phyloP scores from a whole-genome alignment of 2,329 filamentous ascomycete species.

The Ophiosphaerella narmari region DNA sequence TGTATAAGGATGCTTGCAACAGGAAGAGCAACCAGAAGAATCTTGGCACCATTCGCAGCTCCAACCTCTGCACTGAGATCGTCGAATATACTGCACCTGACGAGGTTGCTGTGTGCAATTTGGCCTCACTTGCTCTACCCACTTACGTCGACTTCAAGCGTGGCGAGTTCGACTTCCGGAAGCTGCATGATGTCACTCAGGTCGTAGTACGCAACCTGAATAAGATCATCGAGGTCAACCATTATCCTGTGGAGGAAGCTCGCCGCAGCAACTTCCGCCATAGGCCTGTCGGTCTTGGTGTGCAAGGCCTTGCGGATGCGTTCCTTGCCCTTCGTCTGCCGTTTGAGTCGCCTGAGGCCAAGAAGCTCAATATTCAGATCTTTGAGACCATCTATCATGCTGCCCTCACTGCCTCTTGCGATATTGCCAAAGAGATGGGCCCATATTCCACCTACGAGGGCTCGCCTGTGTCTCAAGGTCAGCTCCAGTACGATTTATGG shows the following conservation, averaged over 20 bases:
- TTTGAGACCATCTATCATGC: slow-evolving; percentile 99
- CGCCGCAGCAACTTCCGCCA: slow-evolving; percentile 97
- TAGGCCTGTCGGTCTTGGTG: slow-evolving; percentile 92
- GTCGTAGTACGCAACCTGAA: slow-evolving; percentile 95
- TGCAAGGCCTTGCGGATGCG: slow-evolving; percentile 95
- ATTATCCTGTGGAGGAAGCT: slow-evolving; percentile 96
- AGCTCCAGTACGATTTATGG: slow-evolving; percentile 99
- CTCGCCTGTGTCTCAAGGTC: slow-evolving; percentile 90
- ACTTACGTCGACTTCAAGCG: slow-evolving; percentile 86
- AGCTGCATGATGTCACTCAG: slow-evolving; percentile 91
- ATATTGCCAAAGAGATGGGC: slow-evolving; percentile 81
- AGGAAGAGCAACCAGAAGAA: slow-evolving; percentile 99
- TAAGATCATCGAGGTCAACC: slow-evolving; percentile 97
- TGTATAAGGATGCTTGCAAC: slow-evolving; percentile 99
- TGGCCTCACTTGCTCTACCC: slow-evolving; percentile 91
- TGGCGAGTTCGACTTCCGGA: slow-evolving; percentile 91
- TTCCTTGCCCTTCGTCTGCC: slow-evolving; percentile 96
- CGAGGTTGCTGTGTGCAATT: slow-evolving; percentile 97
- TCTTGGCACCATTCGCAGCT: slow-evolving; percentile 95
- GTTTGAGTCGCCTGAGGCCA: slow-evolving; percentile 94
- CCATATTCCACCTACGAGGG: slow-evolving; percentile 90
- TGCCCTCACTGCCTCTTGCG: slow-evolving; percentile 84
- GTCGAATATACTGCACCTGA: slow-evolving; percentile 96
- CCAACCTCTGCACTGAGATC: slow-evolving; percentile 98
- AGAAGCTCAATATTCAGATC: slow-evolving; percentile 94